These are phyloP conservation scores for Bertia moriformis DNA, from an alignment of 2,329 filamentous ascomycete species.

Conservation along the genomic window DNA sequence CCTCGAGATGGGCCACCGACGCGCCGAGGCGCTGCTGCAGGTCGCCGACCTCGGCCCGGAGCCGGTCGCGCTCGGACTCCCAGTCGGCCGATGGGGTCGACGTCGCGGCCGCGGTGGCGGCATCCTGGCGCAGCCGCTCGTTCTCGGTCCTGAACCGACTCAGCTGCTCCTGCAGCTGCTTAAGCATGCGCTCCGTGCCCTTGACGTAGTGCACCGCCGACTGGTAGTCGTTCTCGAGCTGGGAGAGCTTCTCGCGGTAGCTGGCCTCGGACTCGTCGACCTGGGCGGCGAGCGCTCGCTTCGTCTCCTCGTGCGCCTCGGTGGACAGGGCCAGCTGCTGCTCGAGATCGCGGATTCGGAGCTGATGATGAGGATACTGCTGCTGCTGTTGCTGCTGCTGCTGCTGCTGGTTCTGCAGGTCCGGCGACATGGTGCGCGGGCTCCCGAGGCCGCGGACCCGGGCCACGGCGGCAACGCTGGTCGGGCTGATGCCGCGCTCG, in stretches of 20 bases:
- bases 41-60: conserved; percentile 53
- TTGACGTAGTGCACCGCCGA: conserved; percentile 96
- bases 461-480: conserved; percentile 51
- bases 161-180: conserved; percentile 96
- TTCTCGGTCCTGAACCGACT: conserved; percentile 82
- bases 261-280: conserved; percentile 74
- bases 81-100: conserved; percentile 25
- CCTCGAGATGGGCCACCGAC: conserved; percentile 55
- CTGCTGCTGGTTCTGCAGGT: too few relatives aligned
- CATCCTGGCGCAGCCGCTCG: conserved; percentile 44
- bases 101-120: conserved; percentile 17
- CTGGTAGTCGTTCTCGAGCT: conserved; percentile 93
- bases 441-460: conserved; percentile 60
- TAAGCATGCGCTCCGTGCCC: conserved; percentile 97
- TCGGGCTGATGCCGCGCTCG: conserved; percentile 74
- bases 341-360: conserved; percentile 71
- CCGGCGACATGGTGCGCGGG: conserved; percentile 57
- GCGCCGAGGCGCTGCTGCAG: conserved; percentile 56
- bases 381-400: too few relatives aligned
- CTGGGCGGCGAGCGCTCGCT: conserved; percentile 61
- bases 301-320: conserved; percentile 75
- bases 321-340: conserved; percentile 66
- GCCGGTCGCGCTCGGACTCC: conserved; percentile 64
- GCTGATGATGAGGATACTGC: too few relatives aligned
- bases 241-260: conserved; percentile 83